Base-by-base conservation (phyloP, 305 asterid genomes). In the Lippia alba region DNA sequence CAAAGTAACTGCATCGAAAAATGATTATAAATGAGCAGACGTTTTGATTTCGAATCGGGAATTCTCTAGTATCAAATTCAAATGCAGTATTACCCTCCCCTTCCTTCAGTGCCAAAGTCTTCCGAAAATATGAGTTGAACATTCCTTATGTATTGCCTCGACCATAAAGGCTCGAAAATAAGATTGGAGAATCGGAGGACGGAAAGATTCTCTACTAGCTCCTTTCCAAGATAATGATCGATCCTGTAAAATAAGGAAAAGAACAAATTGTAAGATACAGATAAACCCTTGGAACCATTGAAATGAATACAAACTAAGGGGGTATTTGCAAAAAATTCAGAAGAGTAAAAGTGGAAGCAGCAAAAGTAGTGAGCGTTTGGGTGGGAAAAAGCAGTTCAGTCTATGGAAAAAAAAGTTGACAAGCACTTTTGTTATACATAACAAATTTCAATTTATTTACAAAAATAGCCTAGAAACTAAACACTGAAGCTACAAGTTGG, bases 141-240 rank as follows among this genome's bases (percentile, higher is more conserved):
- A 58, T 94, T 94, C 74, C 94, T 81, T 73, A 94, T 94, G 76
- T 94, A 91, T 80, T 89, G 94, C 82, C 99, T 89, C 68, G 97
- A 94, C 99, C 99, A 94, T 61, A 94, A 77, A 24, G 99, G 99
- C 78, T 91, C 97, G 19, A 94, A 94, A 55, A 94, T 89, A 77
- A 94, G 96, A 76, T 94, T 94, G 44, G 99, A 89, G 74, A 94
- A 94, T 49, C 99, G 96, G 49, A 94, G 94, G 70, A 91, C 96
- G 2, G 99, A 94, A 12, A 94, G 99, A 79, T 94, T 94, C 85
- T 94, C 99, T 11, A 94, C 97, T 46, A 94, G 92, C 84, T 94
- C 99, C 87, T 94, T 94, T 71, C 99, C 99, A 15, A 94, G 96
- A 82, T 94, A 94, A 77, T 94, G 99, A 79, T 94, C 99, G 71